A percentile compares a stretch with the other conserved stretches of the same genome.
Conservation (phyloP, 495 filamentous ascomycete genomes). For the Oidiodendron maius region DNA sequence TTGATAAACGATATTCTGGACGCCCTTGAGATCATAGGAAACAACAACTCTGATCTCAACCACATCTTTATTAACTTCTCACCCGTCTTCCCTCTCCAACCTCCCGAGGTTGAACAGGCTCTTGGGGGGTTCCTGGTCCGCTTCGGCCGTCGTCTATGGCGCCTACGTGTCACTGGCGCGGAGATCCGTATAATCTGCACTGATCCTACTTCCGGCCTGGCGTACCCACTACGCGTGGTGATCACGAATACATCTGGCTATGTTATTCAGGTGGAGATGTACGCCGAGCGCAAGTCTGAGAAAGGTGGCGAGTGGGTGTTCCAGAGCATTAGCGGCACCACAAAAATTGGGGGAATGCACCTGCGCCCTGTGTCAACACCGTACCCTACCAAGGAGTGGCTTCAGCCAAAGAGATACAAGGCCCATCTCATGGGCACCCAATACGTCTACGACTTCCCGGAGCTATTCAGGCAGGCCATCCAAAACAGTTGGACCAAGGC, state of each 20-base stretch:
- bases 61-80: slow-evolving; percentile 99
- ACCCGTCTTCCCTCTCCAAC: slow-evolving; percentile 85
- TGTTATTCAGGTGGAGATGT: slow-evolving; percentile 95
- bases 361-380: slow-evolving; percentile 83
- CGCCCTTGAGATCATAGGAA: slow-evolving; percentile 95
- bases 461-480: slow-evolving; percentile 96
- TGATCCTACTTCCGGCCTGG: slow-evolving; percentile 73
- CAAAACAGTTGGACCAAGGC: slow-evolving; percentile 88
- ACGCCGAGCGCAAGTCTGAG: slow-evolving; percentile 95
- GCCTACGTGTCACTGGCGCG: slow-evolving; percentile 92
- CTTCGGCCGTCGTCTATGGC: slow-evolving; percentile 92
- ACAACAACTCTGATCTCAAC: slow-evolving; percentile 98
- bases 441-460: slow-evolving; percentile 99
- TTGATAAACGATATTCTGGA: slow-evolving; percentile 97
- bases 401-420: slow-evolving; percentile 99
- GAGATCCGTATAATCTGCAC: slow-evolving; percentile 99
- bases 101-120: slow-evolving; percentile 87
- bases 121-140: slow-evolving; percentile 93
- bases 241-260: slow-evolving; percentile 99
- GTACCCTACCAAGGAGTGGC: slow-evolving; percentile 96
- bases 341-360: slow-evolving; percentile 93
- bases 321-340: slow-evolving; percentile 93
- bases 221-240: slow-evolving; percentile 90
- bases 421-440: slow-evolving; percentile 98
- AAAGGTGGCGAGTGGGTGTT: slow-evolving; percentile 92